Base-by-base conservation (phyloP, 805 yeast genomes). In the Novakomyces olei region DNA sequence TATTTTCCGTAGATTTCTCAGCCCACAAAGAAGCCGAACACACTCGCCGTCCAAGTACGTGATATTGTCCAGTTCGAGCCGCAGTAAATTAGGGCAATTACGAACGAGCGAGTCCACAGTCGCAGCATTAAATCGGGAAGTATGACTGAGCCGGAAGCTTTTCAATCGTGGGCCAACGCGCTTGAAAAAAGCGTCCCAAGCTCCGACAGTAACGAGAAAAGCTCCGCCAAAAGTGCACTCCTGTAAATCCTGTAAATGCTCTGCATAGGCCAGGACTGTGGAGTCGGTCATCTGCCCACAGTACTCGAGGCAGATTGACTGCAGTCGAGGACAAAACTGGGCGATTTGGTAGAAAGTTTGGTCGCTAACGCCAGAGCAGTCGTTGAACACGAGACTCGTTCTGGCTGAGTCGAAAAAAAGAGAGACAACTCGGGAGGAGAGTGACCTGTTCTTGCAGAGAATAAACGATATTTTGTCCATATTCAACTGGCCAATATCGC, bases 241-340 rank as follows among this genome's bases (percentile, higher is more conserved):
- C 10, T 50, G 57, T 30, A 88, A 55, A 19, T 63, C 51, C 0
- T 54, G 53, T 27, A 85, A 55, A 39, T 77, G 72, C 6, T 67
- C 55, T 4, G 67, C 63, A 38, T 65, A 67, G 46, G 79, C 75
- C 12, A 57, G 47, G 37, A 88, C 49, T 36, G 75, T 73, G 39
- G 73, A 81, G 47, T 77, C 77, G 43, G 75, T 80, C 26, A 88
- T 54, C 42, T 77, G 83, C 4, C 98, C 98, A 57, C 96, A 85
- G 95, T 83, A 85, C 37, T 70, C 69, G 29, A 88, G 55, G 0
- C 72, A 72, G 28, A 88, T 49, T 1, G 59, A 50, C 40, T 65
- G 70, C 3, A 88, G 39, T 18, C 72, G 60, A 0, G 94, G 93
- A 42, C 93, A 78, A 47, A 56, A 74, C 0, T 91, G 60, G 0